Evolutionary conservation across 164 flowering plant species (phyloP).

Genomic region (Liriodendron chinense): DNA sequence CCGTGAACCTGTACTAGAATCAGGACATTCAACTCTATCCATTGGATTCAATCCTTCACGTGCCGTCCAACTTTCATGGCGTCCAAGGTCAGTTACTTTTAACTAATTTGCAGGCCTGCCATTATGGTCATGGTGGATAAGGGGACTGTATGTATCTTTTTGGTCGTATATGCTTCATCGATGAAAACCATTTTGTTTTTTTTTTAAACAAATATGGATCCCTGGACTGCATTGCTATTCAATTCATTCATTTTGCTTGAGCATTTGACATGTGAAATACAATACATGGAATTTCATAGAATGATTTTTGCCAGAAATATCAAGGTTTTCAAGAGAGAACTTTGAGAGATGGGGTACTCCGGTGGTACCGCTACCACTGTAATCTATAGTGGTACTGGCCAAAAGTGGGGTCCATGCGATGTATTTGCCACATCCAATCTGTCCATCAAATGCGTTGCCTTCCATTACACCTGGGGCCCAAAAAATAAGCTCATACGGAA

Average conservation of each 20-base stretch:
- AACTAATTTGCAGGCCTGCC: background rate
- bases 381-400: background rate
- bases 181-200: background rate
- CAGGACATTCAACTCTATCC: constrained; percentile 20
- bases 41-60: constrained; percentile 53
- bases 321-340: background rate
- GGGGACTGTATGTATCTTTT: background rate
- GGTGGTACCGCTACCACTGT: background rate
- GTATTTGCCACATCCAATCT: no score
- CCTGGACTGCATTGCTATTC: background rate
- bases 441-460: no score
- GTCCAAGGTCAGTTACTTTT: constrained; percentile 78
- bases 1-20: constrained; percentile 19
- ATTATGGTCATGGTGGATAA: background rate
- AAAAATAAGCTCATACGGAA: no score
- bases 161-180: background rate
- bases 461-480: no score
- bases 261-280: background rate
- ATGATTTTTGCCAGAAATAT: background rate
- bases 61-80: constrained; percentile 69
- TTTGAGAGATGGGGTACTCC: background rate
- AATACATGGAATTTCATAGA: background rate
- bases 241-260: background rate
- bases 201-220: background rate
- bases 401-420: background rate